Conservation (phyloP, 106 monocot species). For the Chionographis japonica region DNA sequence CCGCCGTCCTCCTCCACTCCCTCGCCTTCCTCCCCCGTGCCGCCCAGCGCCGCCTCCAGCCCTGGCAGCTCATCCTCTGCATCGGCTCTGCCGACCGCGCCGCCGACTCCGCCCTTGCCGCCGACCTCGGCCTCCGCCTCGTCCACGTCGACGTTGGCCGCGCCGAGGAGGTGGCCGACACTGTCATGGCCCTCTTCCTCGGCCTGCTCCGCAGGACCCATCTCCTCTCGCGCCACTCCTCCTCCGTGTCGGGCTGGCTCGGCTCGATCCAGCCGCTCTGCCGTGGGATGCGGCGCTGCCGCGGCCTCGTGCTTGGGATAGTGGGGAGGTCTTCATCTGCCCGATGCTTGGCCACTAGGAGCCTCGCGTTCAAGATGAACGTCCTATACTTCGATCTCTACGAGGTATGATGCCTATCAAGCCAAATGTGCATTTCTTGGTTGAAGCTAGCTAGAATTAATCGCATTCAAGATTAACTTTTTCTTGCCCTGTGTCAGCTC, state of each 20-base stretch:
- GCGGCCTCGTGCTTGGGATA: constrained; percentile 45
- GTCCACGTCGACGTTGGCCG: constrained; percentile 39
- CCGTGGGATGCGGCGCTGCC: constrained; percentile 42
- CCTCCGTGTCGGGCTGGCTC: constrained; percentile 37
- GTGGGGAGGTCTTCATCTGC: constrained; percentile 40
- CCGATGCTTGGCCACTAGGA: constrained; percentile 34
- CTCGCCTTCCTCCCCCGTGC: constrained; percentile 50
- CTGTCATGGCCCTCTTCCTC: constrained; percentile 46
- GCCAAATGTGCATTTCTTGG: too few species aligned
- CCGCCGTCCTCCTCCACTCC: constrained; percentile 38
- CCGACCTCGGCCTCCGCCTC: constrained; percentile 38
- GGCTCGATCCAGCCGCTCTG: constrained; percentile 42
- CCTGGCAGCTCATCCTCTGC: constrained; percentile 42
- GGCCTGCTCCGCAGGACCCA: constrained; percentile 41
- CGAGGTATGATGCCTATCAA: too few species aligned
- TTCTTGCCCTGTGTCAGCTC: too few species aligned
- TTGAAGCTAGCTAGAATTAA: too few species aligned
- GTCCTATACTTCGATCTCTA: too few species aligned
- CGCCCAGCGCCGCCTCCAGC: constrained; percentile 41
- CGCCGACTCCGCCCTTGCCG: constrained; percentile 39
- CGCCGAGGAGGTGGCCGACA: constrained; percentile 54
- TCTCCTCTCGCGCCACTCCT: constrained; percentile 29
- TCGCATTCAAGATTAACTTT: too few species aligned
- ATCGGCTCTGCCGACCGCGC: constrained; percentile 42
- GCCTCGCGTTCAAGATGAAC: constrained; percentile 45